Evolutionary conservation across 164 flowering plant genomes (phyloP), one percentile per base, ranked within the genome.

Genomic region (Aristolochia contorta): DNA sequence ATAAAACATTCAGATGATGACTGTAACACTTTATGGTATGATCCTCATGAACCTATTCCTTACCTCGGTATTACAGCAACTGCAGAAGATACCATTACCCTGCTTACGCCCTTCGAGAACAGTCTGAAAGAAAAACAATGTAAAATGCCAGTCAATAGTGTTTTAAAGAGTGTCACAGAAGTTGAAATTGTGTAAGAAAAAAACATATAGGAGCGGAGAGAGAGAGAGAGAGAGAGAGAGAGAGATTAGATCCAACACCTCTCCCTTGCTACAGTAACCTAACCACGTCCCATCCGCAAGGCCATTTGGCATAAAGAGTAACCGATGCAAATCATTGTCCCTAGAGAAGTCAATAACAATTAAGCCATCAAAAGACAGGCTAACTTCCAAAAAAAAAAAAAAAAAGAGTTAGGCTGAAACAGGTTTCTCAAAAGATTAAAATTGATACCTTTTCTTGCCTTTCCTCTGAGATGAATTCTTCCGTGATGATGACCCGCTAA

Each of bases 221-320:
- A n/a, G n/a, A n/a, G n/a, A n/a, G n/a, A n/a, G n/a, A n/a, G n/a
- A n/a, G n/a, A n/a, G n/a, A 37, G 12, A 37, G 7, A 3, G 12
- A 37, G 12, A 1, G 43, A 37, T 37, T 37, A 37, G 43, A 37
- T 37, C 43, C 43, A 53, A 45, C 50, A 91, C 97, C 90, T 88
- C 82, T 64, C 94, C 94, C 77, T 83, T 91, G 16, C 81, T 69
- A 80, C 64, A 87, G 67, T 91, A 91, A 58, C 86, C 87, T 74
- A 92, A 71, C 48, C 77, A 78, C 58, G 89, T 82, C 52, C 98
- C 96, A 85, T 92, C 96, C 25, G 91, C 91, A 54, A 92, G 96
- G 45, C 98, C 98, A 73, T 84, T 83, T 32, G 92, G 92, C 87
- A 84, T 69, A 66, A 92, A 92, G 66, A 92, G 84, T 30, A 83